A percentile compares a stretch with the other conserved stretches of the same genome.
phyloP scores from a whole-genome alignment of 805 yeast species.

The Starmerella etchellsii region DNA sequence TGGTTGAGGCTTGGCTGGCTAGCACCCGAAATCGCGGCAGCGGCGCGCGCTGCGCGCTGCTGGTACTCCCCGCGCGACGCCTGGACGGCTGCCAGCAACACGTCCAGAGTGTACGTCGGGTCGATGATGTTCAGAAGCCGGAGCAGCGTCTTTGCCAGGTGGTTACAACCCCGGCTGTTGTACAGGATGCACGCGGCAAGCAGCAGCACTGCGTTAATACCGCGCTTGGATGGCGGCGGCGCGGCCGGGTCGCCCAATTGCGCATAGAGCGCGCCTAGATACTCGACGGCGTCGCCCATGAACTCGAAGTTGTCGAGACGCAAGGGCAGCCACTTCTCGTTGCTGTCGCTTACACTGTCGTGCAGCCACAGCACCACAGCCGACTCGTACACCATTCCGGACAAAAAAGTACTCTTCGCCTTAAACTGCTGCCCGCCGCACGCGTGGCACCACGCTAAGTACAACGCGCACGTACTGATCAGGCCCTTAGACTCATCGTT shows the following conservation, averaged over 20 bases:
- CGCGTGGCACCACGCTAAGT: slow-evolving; percentile 22
- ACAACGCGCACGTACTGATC: slow-evolving; percentile 22
- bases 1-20: too few relatives aligned
- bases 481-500: slow-evolving; percentile 23
- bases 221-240: slow-evolving; percentile 8
- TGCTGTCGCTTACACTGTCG: slow-evolving; percentile 13
- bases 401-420: slow-evolving; percentile 19
- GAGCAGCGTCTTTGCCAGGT: slow-evolving; percentile 15
- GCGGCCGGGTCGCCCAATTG: slow-evolving; percentile 3
- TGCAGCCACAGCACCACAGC: slow-evolving; percentile 24
- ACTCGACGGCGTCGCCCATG: slow-evolving; percentile 21
- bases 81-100: slow-evolving; percentile 12
- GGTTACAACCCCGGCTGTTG: slow-evolving; percentile 14
- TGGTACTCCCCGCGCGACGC: slow-evolving; percentile 8
- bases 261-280: slow-evolving; percentile 15
- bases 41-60: slow-evolving; percentile 2
- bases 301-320: slow-evolving; percentile 16
- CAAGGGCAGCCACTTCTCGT: slow-evolving; percentile 5
- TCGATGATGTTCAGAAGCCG: slow-evolving; percentile 19
- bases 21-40: too few relatives aligned
- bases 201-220: slow-evolving; percentile 14
- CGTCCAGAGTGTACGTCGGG: slow-evolving; percentile 7
- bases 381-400: slow-evolving; percentile 23
- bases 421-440: slow-evolving; percentile 16
- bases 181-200: slow-evolving; percentile 20